phyloP scores from a whole-genome alignment of 2,329 filamentous ascomycete species.

The Xylariales sp. region DNA sequence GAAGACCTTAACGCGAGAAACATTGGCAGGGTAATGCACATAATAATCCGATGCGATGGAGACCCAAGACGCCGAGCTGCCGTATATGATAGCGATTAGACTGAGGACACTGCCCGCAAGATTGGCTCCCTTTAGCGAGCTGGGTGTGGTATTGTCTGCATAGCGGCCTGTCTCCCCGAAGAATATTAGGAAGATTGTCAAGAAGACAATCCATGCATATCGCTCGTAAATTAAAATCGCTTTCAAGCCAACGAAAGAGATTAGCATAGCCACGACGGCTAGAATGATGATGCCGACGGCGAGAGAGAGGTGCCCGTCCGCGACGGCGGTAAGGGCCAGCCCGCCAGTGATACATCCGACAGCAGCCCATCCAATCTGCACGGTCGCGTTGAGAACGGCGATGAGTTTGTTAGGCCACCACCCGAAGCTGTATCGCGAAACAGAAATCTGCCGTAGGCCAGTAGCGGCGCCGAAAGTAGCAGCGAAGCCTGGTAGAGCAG shows the following conservation, averaged over 20 bases:
- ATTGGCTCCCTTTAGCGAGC: constrained; percentile 51
- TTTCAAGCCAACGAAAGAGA: constrained; percentile 64
- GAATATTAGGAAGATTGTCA: constrained; percentile 62
- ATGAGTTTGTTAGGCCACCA: constrained; percentile 64
- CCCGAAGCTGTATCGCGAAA: constrained; percentile 61
- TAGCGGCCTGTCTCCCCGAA: constrained; percentile 58
- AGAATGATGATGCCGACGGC: constrained; percentile 66
- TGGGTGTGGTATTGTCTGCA: constrained; percentile 54
- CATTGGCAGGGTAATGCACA: constrained; percentile 60
- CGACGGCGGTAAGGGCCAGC: constrained; percentile 59
- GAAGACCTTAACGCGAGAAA: constrained; percentile 60
- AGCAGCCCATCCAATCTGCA: constrained; percentile 63
- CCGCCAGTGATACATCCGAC: constrained; percentile 65
- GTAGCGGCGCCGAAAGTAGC: constrained; percentile 63
- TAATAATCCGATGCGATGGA: constrained; percentile 60
- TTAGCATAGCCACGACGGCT: constrained; percentile 59
- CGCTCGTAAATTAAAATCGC: constrained; percentile 62
- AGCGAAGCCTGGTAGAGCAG: constrained; percentile 58
- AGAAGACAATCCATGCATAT: constrained; percentile 61
- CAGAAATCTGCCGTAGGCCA: constrained; percentile 63
- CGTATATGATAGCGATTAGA: constrained; percentile 60
- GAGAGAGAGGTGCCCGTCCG: constrained; percentile 57
- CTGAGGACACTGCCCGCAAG: constrained; percentile 56
- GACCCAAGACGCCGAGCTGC: constrained; percentile 61
- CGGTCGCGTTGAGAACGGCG: constrained; percentile 61